Evolutionary conservation across 352 stramenopile genomes (phyloP).

Genomic region (Phytopythium oedochilum): DNA sequence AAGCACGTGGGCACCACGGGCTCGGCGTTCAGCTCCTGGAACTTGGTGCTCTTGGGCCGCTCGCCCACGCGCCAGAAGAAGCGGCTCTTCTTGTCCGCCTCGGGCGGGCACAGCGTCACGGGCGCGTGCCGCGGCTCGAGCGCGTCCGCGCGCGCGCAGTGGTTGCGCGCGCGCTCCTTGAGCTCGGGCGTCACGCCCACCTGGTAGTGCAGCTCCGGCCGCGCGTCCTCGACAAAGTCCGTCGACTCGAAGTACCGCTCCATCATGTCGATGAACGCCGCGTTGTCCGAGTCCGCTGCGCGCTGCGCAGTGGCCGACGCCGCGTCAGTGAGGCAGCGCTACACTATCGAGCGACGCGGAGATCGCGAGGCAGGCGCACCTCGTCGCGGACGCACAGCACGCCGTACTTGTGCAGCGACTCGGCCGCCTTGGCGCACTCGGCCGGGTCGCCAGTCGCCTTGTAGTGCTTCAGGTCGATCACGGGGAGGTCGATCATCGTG

Average conservation of each 20-base stretch:
- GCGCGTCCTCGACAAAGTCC: conserved; percentile 86
- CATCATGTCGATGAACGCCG: conserved; percentile 92
- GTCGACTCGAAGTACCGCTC: conserved; percentile 89
- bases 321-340: too few relatives aligned
- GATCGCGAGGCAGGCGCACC: too few relatives aligned
- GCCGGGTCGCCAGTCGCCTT: conserved; percentile 56
- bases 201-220: conserved; percentile 86
- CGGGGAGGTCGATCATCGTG: conserved; percentile 69
- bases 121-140: conserved; percentile 60
- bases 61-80: conserved; percentile 93
- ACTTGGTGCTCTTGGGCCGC: conserved; percentile 71
- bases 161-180: conserved; percentile 83
- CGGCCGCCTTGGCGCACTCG: conserved; percentile 72
- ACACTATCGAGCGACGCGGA: too few relatives aligned
- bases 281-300: conserved; percentile 66
- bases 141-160: conserved; percentile 60
- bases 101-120: conserved; percentile 81
- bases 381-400: conserved; percentile 80
- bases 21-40: conserved; percentile 83
- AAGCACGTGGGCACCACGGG: conserved; percentile 84
- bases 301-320: conserved; percentile 24
- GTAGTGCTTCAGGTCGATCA: conserved; percentile 83
- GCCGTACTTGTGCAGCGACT: conserved; percentile 84
- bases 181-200: conserved; percentile 86
- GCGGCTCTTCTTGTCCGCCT: conserved; percentile 91